phyloP scores from a whole-genome alignment of 345 rosid genomes.

The Eucalyptus pauciflora region DNA sequence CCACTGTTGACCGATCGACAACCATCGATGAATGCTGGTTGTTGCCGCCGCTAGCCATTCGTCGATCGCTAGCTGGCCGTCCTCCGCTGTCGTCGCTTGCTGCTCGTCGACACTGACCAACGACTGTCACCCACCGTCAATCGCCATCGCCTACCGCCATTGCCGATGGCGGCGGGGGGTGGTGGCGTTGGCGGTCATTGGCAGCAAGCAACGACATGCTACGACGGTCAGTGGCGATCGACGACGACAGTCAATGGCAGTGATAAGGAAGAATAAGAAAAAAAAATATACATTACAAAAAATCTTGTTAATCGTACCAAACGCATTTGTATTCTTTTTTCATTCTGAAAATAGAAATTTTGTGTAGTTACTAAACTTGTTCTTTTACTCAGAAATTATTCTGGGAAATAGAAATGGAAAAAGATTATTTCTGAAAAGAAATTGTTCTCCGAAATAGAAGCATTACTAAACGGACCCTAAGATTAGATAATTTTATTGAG shows the following conservation, averaged over 20 bases:
- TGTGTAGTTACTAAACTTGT: accelerated
- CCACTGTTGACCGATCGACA: accelerated
- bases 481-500: background rate
- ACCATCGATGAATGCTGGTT: accelerated
- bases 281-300: too few species aligned
- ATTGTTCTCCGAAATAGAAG: too few species aligned
- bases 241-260: accelerated
- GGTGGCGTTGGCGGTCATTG: accelerated
- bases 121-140: accelerated
- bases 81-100: too few species aligned
- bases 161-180: accelerated
- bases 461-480: accelerated
- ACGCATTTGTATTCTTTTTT: too few species aligned
- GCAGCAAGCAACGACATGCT: accelerated
- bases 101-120: too few species aligned
- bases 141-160: accelerated
- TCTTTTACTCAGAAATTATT: too few species aligned
- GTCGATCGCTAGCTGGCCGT: accelerated
- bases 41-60: accelerated
- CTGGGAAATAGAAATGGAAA: too few species aligned
- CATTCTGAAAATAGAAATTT: too few species aligned
- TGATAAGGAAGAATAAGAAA: too few species aligned
- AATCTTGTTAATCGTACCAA: accelerated
- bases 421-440: too few species aligned
- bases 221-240: accelerated